A percentile compares a stretch with the other conserved stretches of the same genome.
These are phyloP conservation scores for Trichoderma oligosporum DNA, from an alignment of 2,329 filamentous ascomycete species.

Conservation along the genomic window DNA sequence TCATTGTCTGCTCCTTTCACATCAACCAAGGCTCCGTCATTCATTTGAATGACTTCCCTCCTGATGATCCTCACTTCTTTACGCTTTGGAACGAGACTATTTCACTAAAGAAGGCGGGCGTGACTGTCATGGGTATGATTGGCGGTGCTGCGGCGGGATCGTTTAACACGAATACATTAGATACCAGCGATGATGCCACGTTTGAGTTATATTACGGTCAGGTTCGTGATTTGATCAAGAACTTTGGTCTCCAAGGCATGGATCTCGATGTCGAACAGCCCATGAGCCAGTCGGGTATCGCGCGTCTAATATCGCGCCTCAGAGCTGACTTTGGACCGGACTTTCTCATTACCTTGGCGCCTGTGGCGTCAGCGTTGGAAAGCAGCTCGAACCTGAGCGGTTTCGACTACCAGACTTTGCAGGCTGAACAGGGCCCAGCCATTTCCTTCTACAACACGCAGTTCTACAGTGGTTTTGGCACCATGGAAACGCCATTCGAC, in stretches of 20 bases:
- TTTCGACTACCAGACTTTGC: constrained; percentile 71
- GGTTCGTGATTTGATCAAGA: constrained; percentile 59
- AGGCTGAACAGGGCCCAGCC: constrained; percentile 55
- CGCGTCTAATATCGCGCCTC: constrained; percentile 62
- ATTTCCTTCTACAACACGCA: constrained; percentile 84
- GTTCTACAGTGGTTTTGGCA: constrained; percentile 84
- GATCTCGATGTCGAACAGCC: constrained; percentile 75
- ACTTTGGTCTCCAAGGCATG: constrained; percentile 60
- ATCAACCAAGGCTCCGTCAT: constrained; percentile 64
- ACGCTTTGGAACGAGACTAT: constrained; percentile 74
- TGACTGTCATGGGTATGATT: constrained; percentile 79
- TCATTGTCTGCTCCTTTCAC: constrained; percentile 80
- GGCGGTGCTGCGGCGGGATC: constrained; percentile 76
- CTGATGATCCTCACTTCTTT: constrained; percentile 60
- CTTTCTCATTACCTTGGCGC: constrained; percentile 75
- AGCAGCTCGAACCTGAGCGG: constrained; percentile 64
- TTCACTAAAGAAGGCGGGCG: constrained; percentile 64
- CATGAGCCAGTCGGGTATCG: constrained; percentile 62
- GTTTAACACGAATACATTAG: constrained; percentile 47
- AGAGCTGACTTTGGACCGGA: constrained; percentile 61
- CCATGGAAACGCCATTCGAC: constrained; percentile 38
- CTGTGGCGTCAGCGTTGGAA: constrained; percentile 70
- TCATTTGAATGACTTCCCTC: constrained; percentile 73
- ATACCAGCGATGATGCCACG: constrained; percentile 47
- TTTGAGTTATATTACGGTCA: constrained; percentile 74